Evolutionary conservation across 257 asterid genomes (phyloP), one percentile per base, ranked within the genome.

Genomic region (Agastache rugosa): DNA sequence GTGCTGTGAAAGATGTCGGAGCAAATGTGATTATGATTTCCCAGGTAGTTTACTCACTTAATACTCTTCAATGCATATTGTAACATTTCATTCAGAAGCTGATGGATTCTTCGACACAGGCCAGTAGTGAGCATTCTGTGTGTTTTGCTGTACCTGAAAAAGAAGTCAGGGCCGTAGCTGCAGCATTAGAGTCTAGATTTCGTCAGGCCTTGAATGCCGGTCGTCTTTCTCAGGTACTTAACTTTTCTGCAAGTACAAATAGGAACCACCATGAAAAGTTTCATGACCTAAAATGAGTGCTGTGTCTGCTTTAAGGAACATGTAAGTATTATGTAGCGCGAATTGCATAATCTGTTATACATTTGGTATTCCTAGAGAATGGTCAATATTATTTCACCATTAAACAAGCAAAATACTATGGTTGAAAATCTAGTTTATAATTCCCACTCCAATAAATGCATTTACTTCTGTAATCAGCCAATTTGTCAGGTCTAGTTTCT

Each of bases 91-190:
- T 67, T 17, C 59, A 62, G n/a, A 64, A 64, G 25, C 78, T 75
- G 45, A 76, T 81, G 35, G 48, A 73, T 81, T 29, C 67, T 75
- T 16, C 27, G 65, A 58, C 74, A 62, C 92, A 94, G 98, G 99
- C 99, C 56, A 95, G 99, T 76, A 95, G 99, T 77, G 99, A 95
- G 86, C 99, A 95, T 81, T 95, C 99, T 15, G 96, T 95, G 59
- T 95, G 99, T 87, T 95, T 95, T 80, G 99, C 99, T 75, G 99
- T 95, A 23, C 99, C 99, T 63, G 96, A 95, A 78, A 88, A 81
- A 61, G 99, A 95, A 83, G 97, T 92, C 16, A 87, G 87, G 82
- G 91, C 96, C 47, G 99, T 95, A 69, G 96, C 97, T 67, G 79
- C 83, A 69, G 97, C 93, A 67, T 84, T 95, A 78, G 90, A 92